These are phyloP conservation scores for Tolypocladium pustulatum DNA, from an alignment of 2,329 filamentous ascomycete genomes.

Conservation along the genomic window DNA sequence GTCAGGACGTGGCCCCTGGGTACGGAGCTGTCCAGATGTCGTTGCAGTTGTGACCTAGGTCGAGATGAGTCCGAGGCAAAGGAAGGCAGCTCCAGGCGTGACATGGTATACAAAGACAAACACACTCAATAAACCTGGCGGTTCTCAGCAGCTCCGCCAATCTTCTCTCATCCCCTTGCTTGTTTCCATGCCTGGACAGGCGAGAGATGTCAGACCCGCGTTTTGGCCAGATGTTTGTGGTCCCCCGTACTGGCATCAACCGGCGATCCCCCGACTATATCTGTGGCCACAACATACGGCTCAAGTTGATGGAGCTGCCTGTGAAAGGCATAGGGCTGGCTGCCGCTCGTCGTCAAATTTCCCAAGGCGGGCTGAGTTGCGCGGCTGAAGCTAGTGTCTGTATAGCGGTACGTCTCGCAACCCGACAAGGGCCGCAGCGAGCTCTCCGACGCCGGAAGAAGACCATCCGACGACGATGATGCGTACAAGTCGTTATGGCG, in stretches of 20 bases:
- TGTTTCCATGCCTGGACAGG: not conserved
- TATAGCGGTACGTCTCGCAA: not conserved
- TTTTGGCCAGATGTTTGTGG: not conserved
- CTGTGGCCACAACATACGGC: not conserved
- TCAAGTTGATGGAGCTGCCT: not conserved
- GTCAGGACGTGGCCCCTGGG: not conserved
- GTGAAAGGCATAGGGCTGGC: not conserved
- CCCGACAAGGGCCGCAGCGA: not conserved
- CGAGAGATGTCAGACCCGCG: not conserved
- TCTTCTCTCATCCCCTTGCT: not conserved
- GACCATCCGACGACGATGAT: not conserved
- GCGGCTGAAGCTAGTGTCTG: not conserved
- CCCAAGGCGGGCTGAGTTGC: not conserved
- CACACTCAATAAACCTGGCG: conserved; percentile 2
- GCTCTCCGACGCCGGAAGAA: not conserved
- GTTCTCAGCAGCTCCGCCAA: not conserved
- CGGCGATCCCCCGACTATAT: not conserved
- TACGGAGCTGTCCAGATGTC: not conserved
- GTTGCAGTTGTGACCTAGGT: not conserved
- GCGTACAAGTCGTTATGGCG: not conserved
- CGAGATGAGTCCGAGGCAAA: not conserved
- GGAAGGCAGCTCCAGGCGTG: not conserved
- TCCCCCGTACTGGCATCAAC: not conserved
- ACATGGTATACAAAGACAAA: not conserved
- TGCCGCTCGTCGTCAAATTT: not conserved